phyloP scores from a whole-genome alignment of 148 eudicot genomes.

The Chenopodium formosanum region DNA sequence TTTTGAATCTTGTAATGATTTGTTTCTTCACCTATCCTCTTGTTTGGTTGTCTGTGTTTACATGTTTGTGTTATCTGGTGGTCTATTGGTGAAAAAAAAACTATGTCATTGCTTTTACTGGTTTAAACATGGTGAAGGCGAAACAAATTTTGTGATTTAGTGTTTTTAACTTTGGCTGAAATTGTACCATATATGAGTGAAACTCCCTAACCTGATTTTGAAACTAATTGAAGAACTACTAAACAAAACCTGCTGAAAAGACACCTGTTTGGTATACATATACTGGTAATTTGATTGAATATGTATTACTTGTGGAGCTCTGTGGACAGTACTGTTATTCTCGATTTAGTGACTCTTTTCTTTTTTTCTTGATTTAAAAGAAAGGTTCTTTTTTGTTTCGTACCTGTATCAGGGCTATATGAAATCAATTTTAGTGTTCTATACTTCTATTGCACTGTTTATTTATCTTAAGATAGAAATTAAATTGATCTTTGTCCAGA shows the following conservation, averaged over 20 bases:
- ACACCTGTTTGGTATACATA: too few relatives aligned
- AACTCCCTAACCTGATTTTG: too few relatives aligned
- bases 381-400: not conserved
- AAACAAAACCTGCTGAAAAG: too few relatives aligned
- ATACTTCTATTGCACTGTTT: not conserved
- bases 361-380: too few relatives aligned
- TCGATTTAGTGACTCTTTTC: not conserved
- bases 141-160: not conserved
- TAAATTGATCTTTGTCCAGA: not conserved
- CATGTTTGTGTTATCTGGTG: not conserved
- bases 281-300: not conserved
- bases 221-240: too few relatives aligned
- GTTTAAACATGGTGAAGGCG: not conserved
- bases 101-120: not conserved
- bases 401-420: too few relatives aligned
- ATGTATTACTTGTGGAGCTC: not conserved
- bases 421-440: not conserved
- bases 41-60: not conserved
- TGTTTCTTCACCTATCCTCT: not conserved
- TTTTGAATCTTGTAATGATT: not conserved
- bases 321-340: not conserved
- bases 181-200: too few relatives aligned
- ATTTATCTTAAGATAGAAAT: not conserved
- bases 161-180: not conserved
- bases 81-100: not conserved